Conservation (phyloP, 768 basidiomycete genomes). For the Serendipita sp. region DNA sequence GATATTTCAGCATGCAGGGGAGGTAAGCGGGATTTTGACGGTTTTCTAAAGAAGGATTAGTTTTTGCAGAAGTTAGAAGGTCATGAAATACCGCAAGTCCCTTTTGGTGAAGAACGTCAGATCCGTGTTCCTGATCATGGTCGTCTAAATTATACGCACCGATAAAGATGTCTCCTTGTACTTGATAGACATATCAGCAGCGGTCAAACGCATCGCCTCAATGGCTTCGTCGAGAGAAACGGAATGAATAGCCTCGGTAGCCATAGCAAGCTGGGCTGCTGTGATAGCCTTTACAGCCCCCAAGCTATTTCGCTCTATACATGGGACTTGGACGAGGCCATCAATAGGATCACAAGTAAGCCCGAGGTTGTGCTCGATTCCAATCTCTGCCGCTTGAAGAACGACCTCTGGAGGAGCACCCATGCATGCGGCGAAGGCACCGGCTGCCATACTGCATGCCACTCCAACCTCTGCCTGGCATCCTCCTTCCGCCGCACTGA, state of each 20-base stretch:
- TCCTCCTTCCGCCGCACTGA: constrained; percentile 86
- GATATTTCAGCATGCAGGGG: constrained; percentile 54
- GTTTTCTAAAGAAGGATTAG: constrained; percentile 31
- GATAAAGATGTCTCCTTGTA: constrained; percentile 94
- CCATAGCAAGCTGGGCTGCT: constrained; percentile 88
- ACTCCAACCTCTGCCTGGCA: constrained; percentile 96
- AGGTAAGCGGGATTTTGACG: constrained; percentile 71
- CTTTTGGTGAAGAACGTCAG: constrained; percentile 19
- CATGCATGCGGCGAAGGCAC: constrained; percentile 88
- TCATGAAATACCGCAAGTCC: constrained; percentile 41
- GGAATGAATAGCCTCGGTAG: constrained; percentile 72
- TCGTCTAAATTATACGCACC: constrained; percentile 27
- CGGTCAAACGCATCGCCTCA: constrained; percentile 85
- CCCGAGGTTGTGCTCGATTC: constrained; percentile 13
- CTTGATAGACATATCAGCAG: constrained; percentile 79
- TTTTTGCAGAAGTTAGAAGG: constrained; percentile 7
- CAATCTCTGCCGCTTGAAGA: constrained; percentile 29
- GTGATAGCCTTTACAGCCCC: constrained; percentile 84
- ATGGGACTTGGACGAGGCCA: constrained; percentile 87
- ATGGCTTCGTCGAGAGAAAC: constrained; percentile 91
- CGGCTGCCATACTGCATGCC: constrained; percentile 91
- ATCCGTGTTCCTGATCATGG: neutral
- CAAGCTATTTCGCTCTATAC: constrained; percentile 80
- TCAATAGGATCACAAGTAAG: constrained; percentile 92
- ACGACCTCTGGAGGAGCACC: constrained; percentile 77